These are phyloP conservation scores for Cadophora gregata DNA, from an alignment of 2,329 filamentous ascomycete species.

Conservation along the genomic window DNA sequence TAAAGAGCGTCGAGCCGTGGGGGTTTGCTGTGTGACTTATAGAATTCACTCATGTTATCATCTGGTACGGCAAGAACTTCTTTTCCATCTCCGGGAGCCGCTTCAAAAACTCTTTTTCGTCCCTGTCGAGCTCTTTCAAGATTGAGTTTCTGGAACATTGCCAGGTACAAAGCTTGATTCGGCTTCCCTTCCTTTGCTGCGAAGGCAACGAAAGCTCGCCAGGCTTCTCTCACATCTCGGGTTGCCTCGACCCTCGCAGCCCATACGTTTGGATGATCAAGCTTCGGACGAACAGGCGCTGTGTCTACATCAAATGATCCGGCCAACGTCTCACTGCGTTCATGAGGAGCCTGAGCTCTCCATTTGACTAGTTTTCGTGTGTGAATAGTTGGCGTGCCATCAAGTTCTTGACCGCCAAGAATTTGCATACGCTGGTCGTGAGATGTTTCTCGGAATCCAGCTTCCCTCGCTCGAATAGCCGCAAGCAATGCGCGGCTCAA, in stretches of 20 bases:
- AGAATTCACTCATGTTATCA: conserved; percentile 66
- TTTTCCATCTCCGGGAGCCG: conserved; percentile 64
- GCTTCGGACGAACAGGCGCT: neutral
- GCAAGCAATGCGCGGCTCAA: conserved; percentile 60
- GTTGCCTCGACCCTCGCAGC: conserved; percentile 63
- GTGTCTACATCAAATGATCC: neutral
- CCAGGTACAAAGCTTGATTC: conserved; percentile 56
- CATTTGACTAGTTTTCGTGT: conserved; percentile 48
- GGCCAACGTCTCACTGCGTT: neutral
- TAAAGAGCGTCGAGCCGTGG: conserved; percentile 66
- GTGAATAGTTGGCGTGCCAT: conserved; percentile 63
- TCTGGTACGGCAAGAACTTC: conserved; percentile 62
- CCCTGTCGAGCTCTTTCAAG: conserved; percentile 43
- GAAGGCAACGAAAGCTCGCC: conserved; percentile 51
- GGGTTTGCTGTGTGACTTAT: conserved; percentile 65
- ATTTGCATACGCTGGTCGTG: conserved; percentile 57
- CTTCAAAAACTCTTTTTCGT: conserved; percentile 28
- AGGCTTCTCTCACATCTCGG: conserved; percentile 66
- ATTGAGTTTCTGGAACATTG: conserved; percentile 65
- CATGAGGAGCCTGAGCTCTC: conserved; percentile 3
- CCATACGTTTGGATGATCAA: conserved; percentile 48
- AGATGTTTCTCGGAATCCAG: conserved; percentile 56
- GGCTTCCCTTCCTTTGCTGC: conserved; percentile 46
- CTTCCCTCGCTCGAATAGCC: conserved; percentile 59
- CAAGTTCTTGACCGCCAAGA: conserved; percentile 57